Evolutionary conservation across 2,329 filamentous ascomycete genomes (phyloP), one percentile per base, ranked within the genome.

Genomic region (Beauveria pseudobassiana): DNA sequence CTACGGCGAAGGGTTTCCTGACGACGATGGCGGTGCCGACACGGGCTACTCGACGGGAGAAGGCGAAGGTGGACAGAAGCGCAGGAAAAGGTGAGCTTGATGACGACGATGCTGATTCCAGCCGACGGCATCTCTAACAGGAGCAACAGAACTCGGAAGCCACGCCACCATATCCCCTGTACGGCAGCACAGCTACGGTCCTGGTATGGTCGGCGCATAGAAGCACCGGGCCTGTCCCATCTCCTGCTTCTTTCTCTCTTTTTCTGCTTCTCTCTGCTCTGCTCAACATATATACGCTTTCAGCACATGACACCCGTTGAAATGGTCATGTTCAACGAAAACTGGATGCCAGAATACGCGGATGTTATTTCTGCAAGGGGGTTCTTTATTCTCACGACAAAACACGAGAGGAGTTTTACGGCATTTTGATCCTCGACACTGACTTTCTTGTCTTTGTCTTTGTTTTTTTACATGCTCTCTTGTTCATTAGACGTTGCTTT

Each of bases 41-140:
- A 78, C 76, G 18, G 85, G 83, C n/a, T 87, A 91, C 69, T 90
- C 87, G 24, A 90, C 88, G 24, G 87, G 86, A 62, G 88, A 89
- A 66, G 85, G 86, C 67, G 88, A 89, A 67, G 85, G 88, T 67
- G 80, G 78, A 66, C 77, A 81, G 67, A 88, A 88, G 76, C 80
- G 85, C 67, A 80, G 84, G 72, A 88, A 88, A 86, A 87, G 84
- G 85, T 86, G 69, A 66, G 71, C 52, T 18, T 28, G 6, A n/a
- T 26, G 20, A 14, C 10, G 22, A 10, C 8, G 34, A 38, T 38
- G 34, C 34, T 14, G 12, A 38, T 38, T 38, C 5, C 12, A 5
- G 14, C 34, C 18, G 7, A 4, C 14, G 24, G 16, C 34, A 43
- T 26, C 16, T 49, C 55, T 59, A 59, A 59, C 38, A 38, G 18